A percentile compares a stretch with the other conserved stretches of the same genome.
Evolutionary conservation across 306 rosid species (phyloP).

Genomic region (Citrullus colocynthis): DNA sequence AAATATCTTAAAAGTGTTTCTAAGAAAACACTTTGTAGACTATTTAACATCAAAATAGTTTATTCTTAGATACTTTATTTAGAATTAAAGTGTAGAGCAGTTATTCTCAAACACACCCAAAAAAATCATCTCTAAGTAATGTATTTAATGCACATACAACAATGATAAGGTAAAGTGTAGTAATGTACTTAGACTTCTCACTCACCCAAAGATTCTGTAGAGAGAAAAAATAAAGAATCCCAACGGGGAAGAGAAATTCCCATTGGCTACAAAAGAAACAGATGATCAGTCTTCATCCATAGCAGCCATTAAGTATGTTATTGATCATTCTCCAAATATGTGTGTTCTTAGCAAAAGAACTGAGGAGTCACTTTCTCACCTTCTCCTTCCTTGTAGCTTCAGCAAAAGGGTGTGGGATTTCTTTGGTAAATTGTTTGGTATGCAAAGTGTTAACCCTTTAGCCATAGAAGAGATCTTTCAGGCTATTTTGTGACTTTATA

Average conservation of each 20-base stretch:
- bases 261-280: not conserved
- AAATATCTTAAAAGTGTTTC: too few species aligned
- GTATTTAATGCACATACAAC: not conserved
- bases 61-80: not conserved
- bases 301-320: not conserved
- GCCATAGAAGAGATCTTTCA: too few species aligned
- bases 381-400: too few species aligned
- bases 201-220: not conserved
- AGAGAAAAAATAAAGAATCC: not conserved
- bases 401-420: too few species aligned
- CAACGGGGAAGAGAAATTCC: not conserved
- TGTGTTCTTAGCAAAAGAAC: too few species aligned
- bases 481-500: too few species aligned
- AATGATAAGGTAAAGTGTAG: not conserved
- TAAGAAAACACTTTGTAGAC: not conserved
- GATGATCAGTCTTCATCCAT: not conserved
- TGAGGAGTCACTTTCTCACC: too few species aligned
- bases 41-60: not conserved
- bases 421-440: too few species aligned
- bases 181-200: not conserved
- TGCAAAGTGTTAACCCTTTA: too few species aligned
- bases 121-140: not conserved
- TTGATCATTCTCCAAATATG: too few species aligned
- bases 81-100: not conserved
- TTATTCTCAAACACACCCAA: not conserved